phyloP scores from a whole-genome alignment of 2,329 filamentous ascomycete genomes.

The Lasiodiplodia hormozganensis region DNA sequence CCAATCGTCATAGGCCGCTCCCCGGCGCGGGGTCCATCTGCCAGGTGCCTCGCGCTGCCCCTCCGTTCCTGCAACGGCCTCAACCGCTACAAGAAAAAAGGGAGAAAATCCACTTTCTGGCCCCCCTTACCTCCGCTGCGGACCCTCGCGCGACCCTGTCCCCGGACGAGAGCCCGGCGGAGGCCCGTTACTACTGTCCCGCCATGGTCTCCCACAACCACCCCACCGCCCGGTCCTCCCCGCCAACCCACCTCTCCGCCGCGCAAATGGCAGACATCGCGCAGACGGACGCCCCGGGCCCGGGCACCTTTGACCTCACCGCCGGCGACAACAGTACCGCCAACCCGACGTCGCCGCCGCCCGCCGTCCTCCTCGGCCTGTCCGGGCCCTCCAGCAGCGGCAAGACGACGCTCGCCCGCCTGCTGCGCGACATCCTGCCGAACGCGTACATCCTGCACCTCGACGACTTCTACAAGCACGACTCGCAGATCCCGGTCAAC shows the following conservation, averaged over 20 bases:
- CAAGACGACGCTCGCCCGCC: constrained; percentile 89
- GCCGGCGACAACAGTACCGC: neutral
- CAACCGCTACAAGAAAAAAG: neutral
- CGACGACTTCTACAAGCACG: constrained; percentile 92
- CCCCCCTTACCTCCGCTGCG: constrained; percentile 7
- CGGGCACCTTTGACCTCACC: constrained; percentile 16
- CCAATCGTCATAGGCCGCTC: constrained; percentile 22
- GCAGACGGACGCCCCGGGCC: neutral
- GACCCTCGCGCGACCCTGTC: neutral
- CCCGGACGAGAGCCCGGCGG: neutral
- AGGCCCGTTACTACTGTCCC: neutral
- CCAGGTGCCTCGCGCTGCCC: constrained; percentile 8
- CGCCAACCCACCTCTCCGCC: constrained; percentile 4
- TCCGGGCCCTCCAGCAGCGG: constrained; percentile 92
- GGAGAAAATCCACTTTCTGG: neutral
- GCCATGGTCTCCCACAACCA: constrained; percentile 21
- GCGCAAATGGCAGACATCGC: neutral
- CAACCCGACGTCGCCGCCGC: neutral
- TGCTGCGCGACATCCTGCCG: constrained; percentile 83
- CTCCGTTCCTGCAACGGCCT: constrained; percentile 11
- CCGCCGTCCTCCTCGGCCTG: constrained; percentile 73
- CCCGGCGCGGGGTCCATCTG: constrained; percentile 20
- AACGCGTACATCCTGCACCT: constrained; percentile 82
- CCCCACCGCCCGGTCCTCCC: constrained; percentile 6
- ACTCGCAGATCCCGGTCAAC: constrained; percentile 67